These are phyloP conservation scores for Glaciozyma antarctica DNA, from an alignment of 768 basidiomycete species.

Conservation along the genomic window DNA sequence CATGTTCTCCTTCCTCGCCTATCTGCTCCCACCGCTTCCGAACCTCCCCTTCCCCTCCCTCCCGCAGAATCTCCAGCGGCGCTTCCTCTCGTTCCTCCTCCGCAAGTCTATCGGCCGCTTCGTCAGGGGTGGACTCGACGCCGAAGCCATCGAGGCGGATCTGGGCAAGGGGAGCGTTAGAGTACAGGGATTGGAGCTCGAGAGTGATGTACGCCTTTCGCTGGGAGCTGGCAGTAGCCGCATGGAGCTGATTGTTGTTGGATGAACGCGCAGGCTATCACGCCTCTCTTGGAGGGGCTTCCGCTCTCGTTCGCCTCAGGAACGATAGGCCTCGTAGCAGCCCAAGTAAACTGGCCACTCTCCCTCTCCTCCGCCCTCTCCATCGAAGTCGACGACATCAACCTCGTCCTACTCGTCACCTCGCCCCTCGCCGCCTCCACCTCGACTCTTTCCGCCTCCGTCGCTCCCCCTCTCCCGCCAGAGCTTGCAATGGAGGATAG, in stretches of 20 bases:
- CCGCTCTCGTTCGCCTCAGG: constrained; percentile 67
- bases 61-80: constrained; percentile 58
- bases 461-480: constrained; percentile 26
- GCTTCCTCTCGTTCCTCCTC: constrained; percentile 81
- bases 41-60: constrained; percentile 40
- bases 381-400: constrained; percentile 35
- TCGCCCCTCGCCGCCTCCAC: constrained; percentile 62
- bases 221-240: not conserved
- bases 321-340: constrained; percentile 61
- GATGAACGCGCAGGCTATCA: constrained; percentile 18
- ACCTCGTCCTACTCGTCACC: constrained; percentile 52
- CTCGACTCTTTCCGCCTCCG: constrained; percentile 59
- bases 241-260: not conserved
- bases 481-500: constrained; percentile 16
- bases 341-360: constrained; percentile 53
- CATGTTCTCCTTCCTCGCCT: not conserved
- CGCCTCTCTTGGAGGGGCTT: constrained; percentile 42
- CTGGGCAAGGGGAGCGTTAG: constrained; percentile 84
- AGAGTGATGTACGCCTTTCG: constrained; percentile 53
- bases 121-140: constrained; percentile 76
- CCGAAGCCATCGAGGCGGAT: constrained; percentile 78
- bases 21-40: constrained; percentile 6
- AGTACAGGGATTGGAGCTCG: constrained; percentile 70
- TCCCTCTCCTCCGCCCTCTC: constrained; percentile 36
- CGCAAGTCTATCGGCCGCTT: constrained; percentile 74